Evolutionary conservation across 257 asterid species (phyloP).

Genomic region (Nicotiana paniculata): DNA sequence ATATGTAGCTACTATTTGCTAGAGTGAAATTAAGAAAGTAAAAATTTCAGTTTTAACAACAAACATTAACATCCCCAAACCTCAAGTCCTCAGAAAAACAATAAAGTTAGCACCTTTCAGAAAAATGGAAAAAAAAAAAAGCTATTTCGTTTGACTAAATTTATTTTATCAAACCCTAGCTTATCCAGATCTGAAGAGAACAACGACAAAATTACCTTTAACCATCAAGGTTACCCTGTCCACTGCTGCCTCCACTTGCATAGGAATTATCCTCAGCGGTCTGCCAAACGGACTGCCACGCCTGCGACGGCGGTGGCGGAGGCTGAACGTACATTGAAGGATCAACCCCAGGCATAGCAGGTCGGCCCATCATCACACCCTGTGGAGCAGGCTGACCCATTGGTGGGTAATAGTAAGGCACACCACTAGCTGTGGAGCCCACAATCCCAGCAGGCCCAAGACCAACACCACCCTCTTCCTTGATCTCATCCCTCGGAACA

Average conservation of each 20-base stretch:
- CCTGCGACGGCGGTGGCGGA: constrained; percentile 69
- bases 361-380: constrained; percentile 67
- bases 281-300: constrained; percentile 90
- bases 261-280: constrained; percentile 53
- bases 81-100: not conserved
- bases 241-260: constrained; percentile 45
- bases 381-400: constrained; percentile 58
- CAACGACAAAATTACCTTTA: constrained; percentile 38
- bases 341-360: constrained; percentile 57
- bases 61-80: not conserved
- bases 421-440: constrained; percentile 48
- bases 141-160: not conserved
- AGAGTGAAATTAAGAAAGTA: not conserved
- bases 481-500: constrained; percentile 85
- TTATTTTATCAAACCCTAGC: constrained; percentile 4
- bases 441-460: constrained; percentile 32
- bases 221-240: constrained; percentile 62
- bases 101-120: not conserved
- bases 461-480: constrained; percentile 52
- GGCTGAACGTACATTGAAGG: constrained; percentile 56
- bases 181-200: not conserved
- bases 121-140: not conserved
- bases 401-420: constrained; percentile 74
- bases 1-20: not conserved
- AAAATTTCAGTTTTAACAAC: not conserved